phyloP scores from a whole-genome alignment of 2,329 filamentous ascomycete genomes.

The Ophioceras dolichostomum region DNA sequence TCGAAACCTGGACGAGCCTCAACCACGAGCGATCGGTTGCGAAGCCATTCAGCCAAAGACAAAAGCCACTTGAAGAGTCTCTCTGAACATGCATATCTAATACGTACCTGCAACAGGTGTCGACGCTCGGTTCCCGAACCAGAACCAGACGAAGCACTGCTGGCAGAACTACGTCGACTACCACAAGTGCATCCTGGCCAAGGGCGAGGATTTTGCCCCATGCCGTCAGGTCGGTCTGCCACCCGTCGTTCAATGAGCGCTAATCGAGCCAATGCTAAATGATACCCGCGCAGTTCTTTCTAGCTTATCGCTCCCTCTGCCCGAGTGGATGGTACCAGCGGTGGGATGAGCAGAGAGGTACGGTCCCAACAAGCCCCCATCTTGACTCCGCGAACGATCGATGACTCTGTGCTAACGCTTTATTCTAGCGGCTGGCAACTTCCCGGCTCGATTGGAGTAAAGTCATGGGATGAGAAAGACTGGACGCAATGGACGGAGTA shows the following conservation, averaged over 20 bases:
- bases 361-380: slow-evolving; percentile 20
- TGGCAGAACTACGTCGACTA: slow-evolving; percentile 99
- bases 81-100: too few species aligned
- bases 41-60: too few species aligned
- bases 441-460: slow-evolving; percentile 55
- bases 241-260: too few species aligned
- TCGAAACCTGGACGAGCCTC: too few species aligned
- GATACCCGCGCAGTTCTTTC: slow-evolving; percentile 81
- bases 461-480: too few species aligned
- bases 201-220: slow-evolving; percentile 95
- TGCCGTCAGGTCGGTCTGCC: slow-evolving; percentile 70
- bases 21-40: too few species aligned
- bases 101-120: too few species aligned
- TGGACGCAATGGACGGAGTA: too few species aligned
- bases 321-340: slow-evolving; percentile 85
- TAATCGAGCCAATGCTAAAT: too few species aligned
- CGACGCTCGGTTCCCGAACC: slow-evolving; percentile 97
- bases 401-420: background rate
- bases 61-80: too few species aligned
- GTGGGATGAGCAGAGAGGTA: slow-evolving; percentile 97
- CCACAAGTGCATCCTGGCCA: slow-evolving; percentile 98
- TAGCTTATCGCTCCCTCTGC: slow-evolving; percentile 95
- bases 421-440: slow-evolving; percentile 49
- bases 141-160: slow-evolving; percentile 99
- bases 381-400: background rate